phyloP scores from a whole-genome alignment of 2,329 filamentous ascomycete genomes.

The Rhinocladiella mackenziei region DNA sequence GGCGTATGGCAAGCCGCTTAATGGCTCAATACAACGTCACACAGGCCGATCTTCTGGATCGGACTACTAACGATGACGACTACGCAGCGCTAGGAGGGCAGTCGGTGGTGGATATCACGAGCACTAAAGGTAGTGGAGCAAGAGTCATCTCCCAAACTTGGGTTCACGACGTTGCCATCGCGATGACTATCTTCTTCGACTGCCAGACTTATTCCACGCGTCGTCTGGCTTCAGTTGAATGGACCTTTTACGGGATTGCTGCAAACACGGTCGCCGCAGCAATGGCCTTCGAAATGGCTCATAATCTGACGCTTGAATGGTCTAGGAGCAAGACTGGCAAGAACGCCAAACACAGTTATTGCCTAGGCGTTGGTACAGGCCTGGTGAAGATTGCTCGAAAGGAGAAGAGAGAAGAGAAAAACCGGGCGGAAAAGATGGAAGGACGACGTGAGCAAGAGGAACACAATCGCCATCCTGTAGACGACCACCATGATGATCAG shows the following conservation, averaged over 20 bases:
- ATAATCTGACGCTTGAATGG: slow-evolving; percentile 30
- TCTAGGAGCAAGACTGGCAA: slow-evolving; percentile 25
- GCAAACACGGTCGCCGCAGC: slow-evolving; percentile 29
- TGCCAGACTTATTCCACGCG: slow-evolving; percentile 14
- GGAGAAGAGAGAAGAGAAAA: slow-evolving; percentile 26
- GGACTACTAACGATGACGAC: slow-evolving; percentile 2
- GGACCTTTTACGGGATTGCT: slow-evolving; percentile 30
- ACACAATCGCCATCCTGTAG: background rate
- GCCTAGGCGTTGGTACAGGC: slow-evolving; percentile 27
- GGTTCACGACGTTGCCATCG: slow-evolving; percentile 3
- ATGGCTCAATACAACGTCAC: slow-evolving; percentile 20
- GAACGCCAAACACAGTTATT: slow-evolving; percentile 25
- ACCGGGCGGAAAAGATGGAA: slow-evolving; percentile 12
- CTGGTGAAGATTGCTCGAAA: slow-evolving; percentile 24
- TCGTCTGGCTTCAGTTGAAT: slow-evolving; percentile 13
- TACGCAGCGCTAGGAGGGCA: slow-evolving; percentile 6
- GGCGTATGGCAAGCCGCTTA: slow-evolving; percentile 11
- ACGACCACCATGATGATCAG: background rate
- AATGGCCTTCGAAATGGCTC: slow-evolving; percentile 29
- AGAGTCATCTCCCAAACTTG: slow-evolving; percentile 11
- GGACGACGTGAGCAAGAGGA: background rate
- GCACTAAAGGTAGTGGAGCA: slow-evolving; percentile 2
- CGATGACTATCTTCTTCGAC: slow-evolving; percentile 19
- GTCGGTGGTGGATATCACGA: slow-evolving; percentile 11
- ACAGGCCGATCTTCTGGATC: slow-evolving; percentile 17